Base-by-base conservation (phyloP, 75 land plant species). In the Picea glauca region DNA sequence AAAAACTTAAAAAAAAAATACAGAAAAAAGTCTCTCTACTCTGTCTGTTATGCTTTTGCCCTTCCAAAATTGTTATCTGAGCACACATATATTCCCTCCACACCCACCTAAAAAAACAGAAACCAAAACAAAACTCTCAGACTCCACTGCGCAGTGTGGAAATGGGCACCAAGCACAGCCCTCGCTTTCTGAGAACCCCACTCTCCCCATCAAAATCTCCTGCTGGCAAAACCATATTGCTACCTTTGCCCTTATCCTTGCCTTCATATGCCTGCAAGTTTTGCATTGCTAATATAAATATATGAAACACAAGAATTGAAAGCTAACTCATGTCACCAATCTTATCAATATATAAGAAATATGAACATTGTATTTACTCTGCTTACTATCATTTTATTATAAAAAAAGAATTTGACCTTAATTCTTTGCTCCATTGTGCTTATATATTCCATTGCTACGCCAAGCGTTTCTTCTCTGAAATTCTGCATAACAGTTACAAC, bases 81-180 rank as follows among this genome's bases (percentile, higher is more conserved):
- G 7, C 54, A 46, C 54, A 46, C 54, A 46, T 46, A 7, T 8
- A 46, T 46, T 46, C 11, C 56, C 56, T 50, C 56, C 56, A 50
- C 56, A 50, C 56, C 12, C 9, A 50, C 56, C 56, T 12, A 11
- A 40, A 40, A 40, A 40, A 4, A 40, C 56, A 9, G 12, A 1
- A 46, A 46, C 5, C 8, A 46, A 46, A 1, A 50, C 56, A 50
- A 2, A 9, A 50, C 56, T 50, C 26, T 70, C 43, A 70, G 74
- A 70, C 43, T 43, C 23, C 74, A 70, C 35, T 70, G 2, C 74
- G 43, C 26, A 70, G 13, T 15, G 23, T n/a, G 3, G 74, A 43
- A 70, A 70, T 70, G 74, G 74, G 56, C 2, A 43, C 74, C 35
- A 70, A 43, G 74, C 74, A 70, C n/a, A 70, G 54, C 1, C 74